Conservation (phyloP, 148 eudicot genomes). For the Fagopyrum esculentum region DNA sequence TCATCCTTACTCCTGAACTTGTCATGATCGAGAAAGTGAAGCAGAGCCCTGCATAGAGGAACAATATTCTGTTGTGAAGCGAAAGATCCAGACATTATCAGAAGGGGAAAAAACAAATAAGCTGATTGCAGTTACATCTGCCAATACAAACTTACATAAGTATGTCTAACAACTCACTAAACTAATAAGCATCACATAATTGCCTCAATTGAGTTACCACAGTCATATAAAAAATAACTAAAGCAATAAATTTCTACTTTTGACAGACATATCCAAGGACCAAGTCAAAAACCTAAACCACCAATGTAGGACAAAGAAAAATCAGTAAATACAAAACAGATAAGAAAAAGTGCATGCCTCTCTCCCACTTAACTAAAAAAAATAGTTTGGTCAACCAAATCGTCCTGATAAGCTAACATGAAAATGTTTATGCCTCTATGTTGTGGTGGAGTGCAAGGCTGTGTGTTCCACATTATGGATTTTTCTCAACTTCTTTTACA, state of each 20-base stretch:
- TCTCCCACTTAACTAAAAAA: too few species aligned
- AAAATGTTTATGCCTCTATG: background rate
- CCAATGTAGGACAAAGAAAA: too few species aligned
- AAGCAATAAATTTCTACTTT: background rate
- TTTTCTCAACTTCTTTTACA: background rate
- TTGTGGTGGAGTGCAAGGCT: background rate
- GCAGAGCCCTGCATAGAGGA: conserved; percentile 65
- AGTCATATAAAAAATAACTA: too few species aligned
- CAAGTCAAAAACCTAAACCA: too few species aligned
- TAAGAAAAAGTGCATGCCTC: too few species aligned
- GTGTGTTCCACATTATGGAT: background rate
- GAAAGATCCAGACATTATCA: background rate
- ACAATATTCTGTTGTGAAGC: background rate
- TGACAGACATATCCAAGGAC: background rate
- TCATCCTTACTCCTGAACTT: conserved; percentile 87
- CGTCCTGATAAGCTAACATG: background rate
- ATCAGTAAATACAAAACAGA: too few species aligned
- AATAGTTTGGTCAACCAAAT: background rate
- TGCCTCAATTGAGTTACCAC: too few species aligned
- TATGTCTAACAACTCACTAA: background rate
- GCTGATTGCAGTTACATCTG: too few species aligned
- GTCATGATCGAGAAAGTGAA: conserved; percentile 90
- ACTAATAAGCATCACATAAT: background rate
- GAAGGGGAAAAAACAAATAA: too few species aligned
- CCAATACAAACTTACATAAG: too few species aligned